Evolutionary conservation across 2,329 filamentous ascomycete genomes (phyloP), one percentile per base, ranked within the genome.

Genomic region (Ophiosphaerella narmari): DNA sequence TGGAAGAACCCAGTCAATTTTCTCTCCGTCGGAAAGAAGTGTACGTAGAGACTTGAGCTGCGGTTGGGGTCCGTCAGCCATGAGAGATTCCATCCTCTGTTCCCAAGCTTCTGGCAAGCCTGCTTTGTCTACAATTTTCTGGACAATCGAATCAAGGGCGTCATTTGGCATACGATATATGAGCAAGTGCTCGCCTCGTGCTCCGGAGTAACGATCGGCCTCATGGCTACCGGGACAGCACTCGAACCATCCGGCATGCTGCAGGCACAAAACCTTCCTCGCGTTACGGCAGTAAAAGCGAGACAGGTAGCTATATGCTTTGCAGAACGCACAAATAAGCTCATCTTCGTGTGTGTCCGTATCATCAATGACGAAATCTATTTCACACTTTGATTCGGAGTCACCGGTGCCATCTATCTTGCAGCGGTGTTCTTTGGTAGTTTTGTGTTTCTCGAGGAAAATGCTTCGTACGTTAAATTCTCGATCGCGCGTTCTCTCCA

Each of bases 281-380:
- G 88, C 88, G 57, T 86, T 89, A 50, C 87, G 79, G 72, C 94
- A 99, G 62, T 88, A 87, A 74, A 95, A 96, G 60, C 93, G 87
- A 26, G 94, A 96, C 23, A 97, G 80, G 72, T 93, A 97, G 67
- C 88, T 87, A 74, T 92, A 97, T 0, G 88, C 85, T 73, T 97
- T 97, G 82, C 94, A 99, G 74, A 91, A 90, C 36, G 82, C 82
- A 76, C 94, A 97, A 54, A 94, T 90, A 70, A 96, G 91, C 59
- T 97, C 91, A 59, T 97, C 93, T 67, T 99, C 94, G 3, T 88
- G 84, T 1, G 95, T 83, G 63, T 94, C 87, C 43, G 84, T 78
- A 48, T 94, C 87, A 21, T 76, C 70, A 7, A 73, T 50, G 23
- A 63, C 46, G 39, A 71, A 65, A 1, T 67, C 62, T 29, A 74